Conservation (phyloP, 2,329 filamentous ascomycete species). For the Sordariomycetes sp. region DNA sequence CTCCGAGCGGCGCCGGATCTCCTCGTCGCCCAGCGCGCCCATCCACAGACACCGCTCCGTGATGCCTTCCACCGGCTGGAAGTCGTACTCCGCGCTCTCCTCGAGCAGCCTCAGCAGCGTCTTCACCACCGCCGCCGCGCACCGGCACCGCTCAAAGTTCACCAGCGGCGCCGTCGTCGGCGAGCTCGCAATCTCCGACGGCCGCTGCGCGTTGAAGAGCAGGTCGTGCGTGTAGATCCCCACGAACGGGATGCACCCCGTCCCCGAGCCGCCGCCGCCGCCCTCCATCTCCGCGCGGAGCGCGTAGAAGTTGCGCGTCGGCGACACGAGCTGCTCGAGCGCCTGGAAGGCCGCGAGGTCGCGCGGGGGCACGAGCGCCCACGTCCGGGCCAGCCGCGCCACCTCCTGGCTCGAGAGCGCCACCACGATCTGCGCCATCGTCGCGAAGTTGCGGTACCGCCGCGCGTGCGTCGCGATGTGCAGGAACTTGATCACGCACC, state of each 20-base stretch:
- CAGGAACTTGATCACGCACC: conserved; percentile 70
- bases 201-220: conserved; percentile 70
- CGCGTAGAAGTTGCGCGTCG: conserved; percentile 66
- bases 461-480: conserved; percentile 71
- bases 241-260: conserved; percentile 75
- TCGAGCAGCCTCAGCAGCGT: conserved; percentile 69
- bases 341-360: conserved; percentile 58
- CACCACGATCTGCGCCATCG: conserved; percentile 70
- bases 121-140: conserved; percentile 67
- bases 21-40: conserved; percentile 63
- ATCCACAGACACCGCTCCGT: conserved; percentile 81
- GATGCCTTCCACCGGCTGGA: conserved; percentile 65
- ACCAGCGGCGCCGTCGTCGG: conserved; percentile 58
- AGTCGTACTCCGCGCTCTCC: conserved; percentile 63
- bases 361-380: conserved; percentile 54
- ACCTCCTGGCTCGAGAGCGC: conserved; percentile 67
- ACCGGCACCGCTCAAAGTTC: conserved; percentile 76
- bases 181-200: conserved; percentile 61
- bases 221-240: conserved; percentile 77
- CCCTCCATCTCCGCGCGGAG: conserved; percentile 73
- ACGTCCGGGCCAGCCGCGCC: conserved; percentile 56
- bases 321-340: conserved; percentile 64
- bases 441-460: conserved; percentile 71
- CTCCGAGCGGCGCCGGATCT: conserved; percentile 50
- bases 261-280: conserved; percentile 29